Percentiles rank a stretch among this genome's conserved stretches.
Conservation (phyloP, 345 rosid species). For the Eucalyptus cloeziana region DNA sequence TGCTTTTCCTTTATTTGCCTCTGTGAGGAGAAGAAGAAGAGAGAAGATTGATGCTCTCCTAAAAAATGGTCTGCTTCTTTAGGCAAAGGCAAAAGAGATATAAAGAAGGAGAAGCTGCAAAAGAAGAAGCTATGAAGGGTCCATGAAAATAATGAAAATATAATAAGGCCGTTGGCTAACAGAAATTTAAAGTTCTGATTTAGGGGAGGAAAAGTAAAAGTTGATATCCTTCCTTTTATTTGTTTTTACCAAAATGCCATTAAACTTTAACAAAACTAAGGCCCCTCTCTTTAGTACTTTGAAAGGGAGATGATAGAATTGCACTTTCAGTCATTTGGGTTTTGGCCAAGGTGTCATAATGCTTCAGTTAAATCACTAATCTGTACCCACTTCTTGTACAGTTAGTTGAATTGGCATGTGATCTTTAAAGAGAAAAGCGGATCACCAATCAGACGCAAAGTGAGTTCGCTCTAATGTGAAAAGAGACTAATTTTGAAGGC, state of each 20-base stretch:
- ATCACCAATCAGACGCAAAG: background rate
- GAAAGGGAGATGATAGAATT: conserved; percentile 34
- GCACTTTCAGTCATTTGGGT: conserved; percentile 31
- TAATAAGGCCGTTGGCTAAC: conserved; percentile 22
- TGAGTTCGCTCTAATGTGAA: background rate
- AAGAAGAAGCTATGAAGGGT: background rate
- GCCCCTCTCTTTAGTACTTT: conserved; percentile 29
- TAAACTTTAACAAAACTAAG: conserved; percentile 37
- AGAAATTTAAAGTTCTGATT: conserved; percentile 38
- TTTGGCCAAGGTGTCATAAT: conserved; percentile 14
- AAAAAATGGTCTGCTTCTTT: conserved; percentile 6
- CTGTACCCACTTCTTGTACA: background rate
- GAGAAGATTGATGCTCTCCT: background rate
- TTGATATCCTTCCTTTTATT: conserved; percentile 5
- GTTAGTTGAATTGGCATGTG: background rate
- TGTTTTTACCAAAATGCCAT: conserved; percentile 24
- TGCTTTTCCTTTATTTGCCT: conserved; percentile 1
- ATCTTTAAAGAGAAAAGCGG: background rate
- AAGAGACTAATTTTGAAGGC: background rate
- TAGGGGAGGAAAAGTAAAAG: conserved; percentile 24
- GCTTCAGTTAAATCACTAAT: conserved; percentile 9
- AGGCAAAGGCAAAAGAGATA: conserved; percentile 1
- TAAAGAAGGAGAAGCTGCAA: background rate
- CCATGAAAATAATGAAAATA: background rate
- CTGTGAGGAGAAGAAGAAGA: conserved; percentile 8